Conservation (phyloP, 495 filamentous ascomycete species). For the Lophium mytilinum region DNA sequence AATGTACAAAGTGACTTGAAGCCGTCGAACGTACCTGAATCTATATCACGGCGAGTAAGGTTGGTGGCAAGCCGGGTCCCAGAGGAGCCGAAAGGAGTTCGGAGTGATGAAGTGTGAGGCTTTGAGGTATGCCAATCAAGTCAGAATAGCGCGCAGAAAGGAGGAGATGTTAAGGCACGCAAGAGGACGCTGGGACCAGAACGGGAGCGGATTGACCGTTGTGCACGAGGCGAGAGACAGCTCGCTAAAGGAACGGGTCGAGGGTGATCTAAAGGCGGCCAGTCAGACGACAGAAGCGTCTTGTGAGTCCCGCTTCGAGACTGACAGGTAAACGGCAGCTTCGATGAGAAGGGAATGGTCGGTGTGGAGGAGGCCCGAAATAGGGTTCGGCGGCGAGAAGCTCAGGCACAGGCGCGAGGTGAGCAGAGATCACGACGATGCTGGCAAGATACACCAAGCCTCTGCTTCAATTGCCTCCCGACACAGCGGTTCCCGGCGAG, state of each 20-base stretch:
- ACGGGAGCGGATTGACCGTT: constrained; percentile 18
- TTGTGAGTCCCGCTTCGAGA: constrained; percentile 7
- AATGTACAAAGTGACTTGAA: not conserved
- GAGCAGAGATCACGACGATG: constrained; percentile 7
- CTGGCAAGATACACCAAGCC: constrained; percentile 10
- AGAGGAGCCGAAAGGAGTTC: constrained; percentile 13
- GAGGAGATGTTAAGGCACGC: not conserved
- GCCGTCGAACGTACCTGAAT: constrained; percentile 20
- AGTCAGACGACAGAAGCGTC: constrained; percentile 13
- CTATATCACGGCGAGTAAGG: constrained; percentile 20
- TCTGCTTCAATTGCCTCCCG: constrained; percentile 27
- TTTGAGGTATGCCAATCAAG: constrained; percentile 21
- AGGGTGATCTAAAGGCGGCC: constrained; percentile 19
- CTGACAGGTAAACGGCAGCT: constrained; percentile 13
- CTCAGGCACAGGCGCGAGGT: not conserved
- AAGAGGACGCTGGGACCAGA: constrained; percentile 1
- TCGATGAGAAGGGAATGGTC: constrained; percentile 10
- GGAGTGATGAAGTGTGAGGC: constrained; percentile 3
- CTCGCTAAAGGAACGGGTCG: constrained; percentile 22
- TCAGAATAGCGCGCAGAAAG: not conserved
- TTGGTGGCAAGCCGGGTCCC: constrained; percentile 22
- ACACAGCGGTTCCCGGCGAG: not conserved
- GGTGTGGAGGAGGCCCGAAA: not conserved
- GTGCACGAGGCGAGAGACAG: constrained; percentile 7
- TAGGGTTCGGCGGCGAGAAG: constrained; percentile 10